Percentiles rank a stretch among this genome's conserved stretches.
phyloP scores from a whole-genome alignment of 495 filamentous ascomycete genomes.

The Pseudotulostoma volvatum region DNA sequence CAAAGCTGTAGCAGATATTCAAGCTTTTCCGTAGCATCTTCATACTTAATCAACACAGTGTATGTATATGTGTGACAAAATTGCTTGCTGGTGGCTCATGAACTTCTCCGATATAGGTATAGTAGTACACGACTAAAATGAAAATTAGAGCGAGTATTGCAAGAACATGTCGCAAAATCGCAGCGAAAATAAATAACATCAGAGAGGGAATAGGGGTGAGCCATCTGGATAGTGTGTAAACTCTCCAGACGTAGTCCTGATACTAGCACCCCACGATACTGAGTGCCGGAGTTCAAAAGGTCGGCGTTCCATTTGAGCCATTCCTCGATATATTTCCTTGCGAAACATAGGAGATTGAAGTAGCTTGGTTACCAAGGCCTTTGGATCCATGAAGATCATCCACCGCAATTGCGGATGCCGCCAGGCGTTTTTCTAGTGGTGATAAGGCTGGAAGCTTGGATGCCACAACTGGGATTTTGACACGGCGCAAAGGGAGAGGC shows the following conservation, averaged over 20 bases:
- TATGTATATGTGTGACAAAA: background rate
- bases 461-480: background rate
- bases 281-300: conserved; percentile 1
- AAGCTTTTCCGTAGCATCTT: background rate
- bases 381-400: background rate
- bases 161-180: background rate
- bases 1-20: background rate
- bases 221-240: background rate
- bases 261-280: background rate
- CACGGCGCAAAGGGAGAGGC: background rate
- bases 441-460: background rate
- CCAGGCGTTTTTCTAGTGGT: background rate
- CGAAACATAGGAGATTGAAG: background rate
- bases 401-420: background rate
- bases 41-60: background rate
- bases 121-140: background rate
- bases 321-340: background rate
- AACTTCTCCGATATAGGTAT: background rate
- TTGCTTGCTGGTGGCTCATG: background rate
- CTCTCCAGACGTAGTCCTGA: background rate
- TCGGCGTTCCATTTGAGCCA: background rate
- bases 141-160: background rate
- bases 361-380: background rate
- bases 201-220: background rate
- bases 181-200: conserved; percentile 1